Evolutionary conservation across 2,329 filamentous ascomycete species (phyloP), one percentile per base, ranked within the genome.

Genomic region (Fusarium mexicanum): DNA sequence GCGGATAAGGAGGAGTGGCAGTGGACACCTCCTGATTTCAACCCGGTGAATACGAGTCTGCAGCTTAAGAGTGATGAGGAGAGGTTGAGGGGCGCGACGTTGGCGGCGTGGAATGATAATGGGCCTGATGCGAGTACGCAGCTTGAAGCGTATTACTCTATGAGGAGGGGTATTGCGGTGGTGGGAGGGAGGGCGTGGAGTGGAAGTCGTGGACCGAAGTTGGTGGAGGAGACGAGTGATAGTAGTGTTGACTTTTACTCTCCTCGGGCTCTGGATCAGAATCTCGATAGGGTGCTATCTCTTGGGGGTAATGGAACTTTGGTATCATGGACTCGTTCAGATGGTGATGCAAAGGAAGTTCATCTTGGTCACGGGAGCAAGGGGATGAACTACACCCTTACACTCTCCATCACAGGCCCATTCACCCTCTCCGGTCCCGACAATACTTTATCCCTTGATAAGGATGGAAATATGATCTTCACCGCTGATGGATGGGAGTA

Each of bases 21-120:
- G 38, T 71, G 68, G 68, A 51, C 61, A 7, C 61, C 68, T 16
- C 29, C 61, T 7, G 67, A 61, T 4, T 71, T 71, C 1, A 71
- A 71, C 4, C 61, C 67, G 0, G 44, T 71, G 17, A 71, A 71
- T 29, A 46, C 53, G 3, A 71, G 43, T 8, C 9, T 66, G 54
- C 68, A 71, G 13, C 38, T 71, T 0, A 5, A 71, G 9, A 20
- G 37, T 17, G 9, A 33, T 8, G 68, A 71, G 16, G 1, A 44
- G 3, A 38, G 33, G 8, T 22, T 71, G 3, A 48, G 18, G 6
- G 68, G 68, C 13, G 53, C 68, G 10, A 61, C 40, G 0, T 14
- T 71, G n/a, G 68, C 68, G 1, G 68, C 61, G 3, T 71, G 68
- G 67, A 71, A 71, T 4, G 68, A 71, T 5, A 71, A 71, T 9